A percentile compares a stretch with the other conserved stretches of the same genome.
Conservation (phyloP, 2,329 filamentous ascomycete genomes). For the Pseudopyrenochaeta lycopersici region DNA sequence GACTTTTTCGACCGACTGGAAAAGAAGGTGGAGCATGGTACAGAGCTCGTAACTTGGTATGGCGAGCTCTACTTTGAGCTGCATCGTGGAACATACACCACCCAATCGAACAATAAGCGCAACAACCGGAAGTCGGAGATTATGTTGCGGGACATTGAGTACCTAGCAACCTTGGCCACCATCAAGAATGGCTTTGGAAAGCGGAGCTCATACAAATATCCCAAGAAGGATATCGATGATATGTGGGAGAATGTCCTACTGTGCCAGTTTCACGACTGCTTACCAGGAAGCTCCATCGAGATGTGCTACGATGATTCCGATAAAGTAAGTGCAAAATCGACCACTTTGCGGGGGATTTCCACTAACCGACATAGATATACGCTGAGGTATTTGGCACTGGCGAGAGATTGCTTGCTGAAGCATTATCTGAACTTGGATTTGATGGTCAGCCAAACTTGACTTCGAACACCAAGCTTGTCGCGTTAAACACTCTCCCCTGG, state of each 20-base stretch:
- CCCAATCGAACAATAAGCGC: slow-evolving; percentile 95
- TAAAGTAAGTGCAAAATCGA: slow-evolving; percentile 56
- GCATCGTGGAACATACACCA: slow-evolving; percentile 96
- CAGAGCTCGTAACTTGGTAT: slow-evolving; percentile 92
- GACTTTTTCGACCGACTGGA: slow-evolving; percentile 91
- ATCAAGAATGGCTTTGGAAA: slow-evolving; percentile 66
- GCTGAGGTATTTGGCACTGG: slow-evolving; percentile 82
- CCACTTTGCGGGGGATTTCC: neutral
- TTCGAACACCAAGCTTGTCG: slow-evolving; percentile 62
- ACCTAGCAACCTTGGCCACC: slow-evolving; percentile 85
- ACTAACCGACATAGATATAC: slow-evolving; percentile 66
- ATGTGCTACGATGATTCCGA: slow-evolving; percentile 99
- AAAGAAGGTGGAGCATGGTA: slow-evolving; percentile 72
- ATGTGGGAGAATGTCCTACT: slow-evolving; percentile 95
- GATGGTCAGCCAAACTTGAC: slow-evolving; percentile 54
- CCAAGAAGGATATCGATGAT: slow-evolving; percentile 89
- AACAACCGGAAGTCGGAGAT: slow-evolving; percentile 90
- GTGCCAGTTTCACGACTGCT: slow-evolving; percentile 97
- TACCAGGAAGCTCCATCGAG: slow-evolving; percentile 93
- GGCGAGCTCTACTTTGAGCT: slow-evolving; percentile 98
- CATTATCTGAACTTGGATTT: slow-evolving; percentile 74
- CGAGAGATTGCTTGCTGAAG: slow-evolving; percentile 73
- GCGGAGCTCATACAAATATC: slow-evolving; percentile 76
- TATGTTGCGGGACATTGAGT: slow-evolving; percentile 86
- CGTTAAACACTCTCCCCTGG: slow-evolving; percentile 90